Base-by-base conservation (phyloP, 225 moss, liverwort and hornwort genomes). In the Antitrichia curtipendula region DNA sequence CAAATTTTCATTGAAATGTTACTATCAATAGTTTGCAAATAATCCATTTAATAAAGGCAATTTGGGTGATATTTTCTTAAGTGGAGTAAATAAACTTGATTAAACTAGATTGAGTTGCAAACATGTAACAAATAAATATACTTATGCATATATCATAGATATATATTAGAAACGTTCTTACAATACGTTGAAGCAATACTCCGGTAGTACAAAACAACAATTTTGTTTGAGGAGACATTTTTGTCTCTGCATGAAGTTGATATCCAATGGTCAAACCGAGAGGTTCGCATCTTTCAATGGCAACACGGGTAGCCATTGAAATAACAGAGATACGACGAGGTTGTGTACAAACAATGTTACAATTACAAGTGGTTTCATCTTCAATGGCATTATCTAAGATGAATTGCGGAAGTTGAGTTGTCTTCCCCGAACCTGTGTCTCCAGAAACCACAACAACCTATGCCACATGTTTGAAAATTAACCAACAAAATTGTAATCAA, bases 351-450 rank as follows among this genome's bases (percentile, higher is more conserved):
- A 98, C 81, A 13, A 96, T 98, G 41, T 89, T 94, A 86, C 92
- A 96, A 57, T 86, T 68, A 12, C 65, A 65, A 10, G 70, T 88
- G 17, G 80, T 75, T 65, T 92, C 92, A 82, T 85, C 89, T 82
- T 96, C 94, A 70, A 95, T 91, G 18, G 95, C 96, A 43, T 89
- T 77, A 16, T 98, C 98, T 87, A 98, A 84, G 56, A 98, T 76
- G 68, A 93, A 98, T 65, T 96, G 96, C 4, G 98, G 98, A 59
- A 98, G 90, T 85, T 98, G 96, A 13, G 96, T 96, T 65, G 98
- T 96, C 80, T 98, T 98, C 45, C 96, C 96, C 75, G 91, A 98
- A 49, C 96, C 95, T 4, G 89, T 94, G 13, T 95, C 96, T 85
- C 98, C 96, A 62, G 91, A 95, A 82, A 96, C 91, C 56, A 98